These are phyloP conservation scores for Suillus clintonianus DNA, from an alignment of 768 basidiomycete species.

Conservation along the genomic window DNA sequence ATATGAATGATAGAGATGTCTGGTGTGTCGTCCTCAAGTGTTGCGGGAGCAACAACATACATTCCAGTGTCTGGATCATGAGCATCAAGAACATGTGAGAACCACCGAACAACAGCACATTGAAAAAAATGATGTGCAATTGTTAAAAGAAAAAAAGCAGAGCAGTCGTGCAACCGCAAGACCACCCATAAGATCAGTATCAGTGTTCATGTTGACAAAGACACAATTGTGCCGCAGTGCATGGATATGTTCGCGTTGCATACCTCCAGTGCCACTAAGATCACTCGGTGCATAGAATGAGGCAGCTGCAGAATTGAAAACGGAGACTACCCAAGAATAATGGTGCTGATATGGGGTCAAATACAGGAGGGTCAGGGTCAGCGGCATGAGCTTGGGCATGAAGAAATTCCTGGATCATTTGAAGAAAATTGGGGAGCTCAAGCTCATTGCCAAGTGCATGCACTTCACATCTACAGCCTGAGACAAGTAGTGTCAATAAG, in stretches of 20 bases:
- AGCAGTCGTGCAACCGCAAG: background rate
- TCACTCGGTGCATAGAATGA: background rate
- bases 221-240: background rate
- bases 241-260: background rate
- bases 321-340: background rate
- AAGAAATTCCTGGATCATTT: background rate
- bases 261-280: background rate
- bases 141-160: background rate
- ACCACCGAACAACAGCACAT: background rate
- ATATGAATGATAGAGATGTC: conserved; percentile 7
- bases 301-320: background rate
- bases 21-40: background rate
- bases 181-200: background rate
- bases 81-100: background rate
- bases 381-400: background rate
- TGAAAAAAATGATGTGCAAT: background rate
- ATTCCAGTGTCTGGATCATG: background rate
- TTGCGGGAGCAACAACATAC: conserved; percentile 4
- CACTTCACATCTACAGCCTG: background rate
- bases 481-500: background rate
- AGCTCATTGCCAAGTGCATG: background rate
- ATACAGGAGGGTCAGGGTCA: background rate
- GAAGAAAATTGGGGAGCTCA: background rate
- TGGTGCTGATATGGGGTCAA: background rate
- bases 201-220: background rate